Conservation (phyloP, 306 rosid species). For the Trifolium pratense region DNA sequence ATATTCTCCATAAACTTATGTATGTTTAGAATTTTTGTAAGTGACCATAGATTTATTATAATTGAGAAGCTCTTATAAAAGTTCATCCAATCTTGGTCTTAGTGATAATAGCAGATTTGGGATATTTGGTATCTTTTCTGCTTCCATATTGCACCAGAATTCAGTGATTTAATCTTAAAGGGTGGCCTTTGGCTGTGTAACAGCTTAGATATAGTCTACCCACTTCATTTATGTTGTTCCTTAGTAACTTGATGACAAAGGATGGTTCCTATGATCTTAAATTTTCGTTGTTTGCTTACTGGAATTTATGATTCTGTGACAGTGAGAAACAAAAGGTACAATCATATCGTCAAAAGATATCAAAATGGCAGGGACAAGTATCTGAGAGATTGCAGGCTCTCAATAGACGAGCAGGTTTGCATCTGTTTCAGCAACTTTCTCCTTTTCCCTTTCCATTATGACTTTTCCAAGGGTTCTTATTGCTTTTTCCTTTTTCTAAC, state of each 20-base stretch:
- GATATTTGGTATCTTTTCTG: constrained; percentile 13
- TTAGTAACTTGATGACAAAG: constrained; percentile 10
- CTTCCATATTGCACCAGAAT: constrained; percentile 26
- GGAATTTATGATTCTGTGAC: constrained; percentile 45
- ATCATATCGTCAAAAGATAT: constrained; percentile 79
- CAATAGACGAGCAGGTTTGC: constrained; percentile 73
- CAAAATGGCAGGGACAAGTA: constrained; percentile 91
- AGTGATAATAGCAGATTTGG: neutral
- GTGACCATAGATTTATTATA: neutral
- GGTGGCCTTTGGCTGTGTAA: neutral
- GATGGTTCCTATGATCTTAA: neutral
- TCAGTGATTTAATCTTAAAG: constrained; percentile 23
- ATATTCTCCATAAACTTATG: neutral
- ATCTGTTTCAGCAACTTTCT: constrained; percentile 14
- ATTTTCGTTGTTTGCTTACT: constrained; percentile 28
- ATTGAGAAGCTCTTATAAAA: neutral
- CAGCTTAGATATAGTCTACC: constrained; percentile 14
- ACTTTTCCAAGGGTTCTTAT: constrained; percentile 31
- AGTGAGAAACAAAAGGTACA: constrained; percentile 90
- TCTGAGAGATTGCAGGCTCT: constrained; percentile 84
- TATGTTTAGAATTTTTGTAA: too few species aligned
- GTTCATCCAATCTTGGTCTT: neutral
- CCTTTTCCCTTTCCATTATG: neutral
- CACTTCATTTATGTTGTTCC: constrained; percentile 13
- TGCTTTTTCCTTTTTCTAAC: constrained; percentile 10